A percentile compares a stretch with the other conserved stretches of the same genome.
Conservation (phyloP, 2,329 filamentous ascomycete genomes). For the Fusarium bactridioides region DNA sequence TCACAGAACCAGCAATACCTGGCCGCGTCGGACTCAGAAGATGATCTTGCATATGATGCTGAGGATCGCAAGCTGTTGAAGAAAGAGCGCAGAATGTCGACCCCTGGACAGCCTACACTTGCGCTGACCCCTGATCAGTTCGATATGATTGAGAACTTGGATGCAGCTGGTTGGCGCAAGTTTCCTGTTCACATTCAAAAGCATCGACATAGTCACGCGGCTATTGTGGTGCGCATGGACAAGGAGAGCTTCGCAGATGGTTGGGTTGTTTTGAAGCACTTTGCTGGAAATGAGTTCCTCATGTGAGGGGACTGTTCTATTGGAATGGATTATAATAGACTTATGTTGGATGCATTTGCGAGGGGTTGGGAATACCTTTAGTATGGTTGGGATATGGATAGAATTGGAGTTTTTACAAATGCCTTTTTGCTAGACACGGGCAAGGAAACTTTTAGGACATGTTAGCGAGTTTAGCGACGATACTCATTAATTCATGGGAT, state of each 20-base stretch:
- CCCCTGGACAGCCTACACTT: constrained; percentile 69
- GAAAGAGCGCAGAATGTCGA: constrained; percentile 52
- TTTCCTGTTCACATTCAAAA: constrained; percentile 80
- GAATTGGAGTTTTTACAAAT: background rate
- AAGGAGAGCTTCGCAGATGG: constrained; percentile 78
- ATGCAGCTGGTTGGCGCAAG: constrained; percentile 71
- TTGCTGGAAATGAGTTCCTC: constrained; percentile 77
- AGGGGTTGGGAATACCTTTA: constrained; percentile 13
- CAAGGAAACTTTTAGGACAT: background rate
- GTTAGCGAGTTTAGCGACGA: background rate
- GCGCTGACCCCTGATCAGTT: constrained; percentile 84
- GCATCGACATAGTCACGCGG: constrained; percentile 82
- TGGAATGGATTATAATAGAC: background rate
- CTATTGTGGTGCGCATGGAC: constrained; percentile 82
- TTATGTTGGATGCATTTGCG: constrained; percentile 2
- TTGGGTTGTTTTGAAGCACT: constrained; percentile 79
- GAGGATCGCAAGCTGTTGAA: constrained; percentile 53
- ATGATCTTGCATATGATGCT: constrained; percentile 43
- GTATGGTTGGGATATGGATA: background rate
- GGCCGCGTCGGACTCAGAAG: constrained; percentile 59
- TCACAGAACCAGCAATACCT: constrained; percentile 77
- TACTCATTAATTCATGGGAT: background rate
- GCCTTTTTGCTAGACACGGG: background rate
- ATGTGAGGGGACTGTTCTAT: constrained; percentile 26
- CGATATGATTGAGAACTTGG: constrained; percentile 79